Evolutionary conservation across 345 rosid genomes (phyloP), one percentile per base, ranked within the genome.

Genomic region (Ailanthus altissimus): DNA sequence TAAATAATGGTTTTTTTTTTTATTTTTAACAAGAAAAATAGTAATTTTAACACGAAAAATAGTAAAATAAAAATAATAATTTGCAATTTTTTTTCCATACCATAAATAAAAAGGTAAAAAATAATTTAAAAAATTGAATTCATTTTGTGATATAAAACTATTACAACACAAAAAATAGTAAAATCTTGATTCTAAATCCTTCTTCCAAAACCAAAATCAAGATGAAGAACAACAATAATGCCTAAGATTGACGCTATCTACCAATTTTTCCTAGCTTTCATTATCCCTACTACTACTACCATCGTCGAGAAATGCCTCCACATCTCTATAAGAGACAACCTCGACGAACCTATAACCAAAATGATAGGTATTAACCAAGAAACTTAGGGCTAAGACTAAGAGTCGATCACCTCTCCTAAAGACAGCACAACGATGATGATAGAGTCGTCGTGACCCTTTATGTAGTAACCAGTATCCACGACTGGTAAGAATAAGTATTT

Each of bases 161-260:
- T 45, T 13, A 12, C n/a, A 20, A 6, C 2, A 21, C n/a, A 50
- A n/a, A 28, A 32, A n/a, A n/a, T n/a, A n/a, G n/a, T n/a, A n/a
- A n/a, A n/a, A 75, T 61, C 66, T 72, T 72, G 67, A 73, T 20
- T 26, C 23, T 63, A n/a, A n/a, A 72, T 53, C 38, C 40, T 20
- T 58, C 20, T 20, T 45, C 70, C 5, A 26, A 20, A 40, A 63
- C 56, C 59, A 54, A 16, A 13, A 47, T 14, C 67, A 45, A 38
- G 36, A 14, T 15, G n/a, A n/a, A n/a, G n/a, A n/a, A n/a, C n/a
- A n/a, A n/a, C n/a, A 71, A 74, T 50, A 38, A 91, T 90, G 97
- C 78, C 90, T 28, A 91, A 88, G 83, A 86, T 87, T 81, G 85
- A 87, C 88, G 62, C 82, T 77, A 91, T 92, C 91, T 86, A 95